Evolutionary conservation across 208 protist species (phyloP).

Genomic region (Leishmania aethiopica): DNA sequence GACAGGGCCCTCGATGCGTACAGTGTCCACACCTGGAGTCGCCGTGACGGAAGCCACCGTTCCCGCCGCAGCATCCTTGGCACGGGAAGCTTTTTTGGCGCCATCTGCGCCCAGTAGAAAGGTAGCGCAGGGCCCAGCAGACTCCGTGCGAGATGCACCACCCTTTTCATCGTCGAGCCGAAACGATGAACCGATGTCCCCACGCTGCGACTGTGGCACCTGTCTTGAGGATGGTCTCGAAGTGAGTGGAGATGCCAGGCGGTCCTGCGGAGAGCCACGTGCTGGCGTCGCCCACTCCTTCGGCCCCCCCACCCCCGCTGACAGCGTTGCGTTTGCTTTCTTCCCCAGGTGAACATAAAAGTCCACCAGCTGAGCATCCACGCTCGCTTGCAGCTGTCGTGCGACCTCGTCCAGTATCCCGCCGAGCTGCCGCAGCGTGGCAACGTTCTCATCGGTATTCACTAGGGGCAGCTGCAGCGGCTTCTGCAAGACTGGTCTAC

Average conservation of each 20-base stretch:
- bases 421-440: conserved; percentile 43
- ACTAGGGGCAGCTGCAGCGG: conserved; percentile 16
- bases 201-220: neutral
- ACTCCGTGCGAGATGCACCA: neutral
- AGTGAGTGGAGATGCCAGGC: conserved; percentile 8
- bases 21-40: neutral
- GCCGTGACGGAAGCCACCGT: neutral
- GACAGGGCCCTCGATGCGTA: neutral
- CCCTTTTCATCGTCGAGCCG: neutral
- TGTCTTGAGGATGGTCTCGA: neutral
- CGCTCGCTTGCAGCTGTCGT: conserved; percentile 27
- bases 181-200: neutral
- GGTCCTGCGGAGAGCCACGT: conserved; percentile 3
- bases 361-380: conserved; percentile 55
- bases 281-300: conserved; percentile 20
- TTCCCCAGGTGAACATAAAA: conserved; percentile 68
- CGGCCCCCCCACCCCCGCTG: conserved; percentile 8
- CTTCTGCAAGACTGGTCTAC: neutral
- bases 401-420: conserved; percentile 24
- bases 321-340: conserved; percentile 34
- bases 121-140: neutral
- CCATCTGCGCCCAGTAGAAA: neutral
- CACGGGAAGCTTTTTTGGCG: neutral
- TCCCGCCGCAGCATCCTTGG: neutral
- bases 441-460: conserved; percentile 20